A percentile compares a stretch with the other conserved stretches of the same genome.
Evolutionary conservation across 192 early-diverging fungal genomes (phyloP).

Genomic region (Endogone sp.): DNA sequence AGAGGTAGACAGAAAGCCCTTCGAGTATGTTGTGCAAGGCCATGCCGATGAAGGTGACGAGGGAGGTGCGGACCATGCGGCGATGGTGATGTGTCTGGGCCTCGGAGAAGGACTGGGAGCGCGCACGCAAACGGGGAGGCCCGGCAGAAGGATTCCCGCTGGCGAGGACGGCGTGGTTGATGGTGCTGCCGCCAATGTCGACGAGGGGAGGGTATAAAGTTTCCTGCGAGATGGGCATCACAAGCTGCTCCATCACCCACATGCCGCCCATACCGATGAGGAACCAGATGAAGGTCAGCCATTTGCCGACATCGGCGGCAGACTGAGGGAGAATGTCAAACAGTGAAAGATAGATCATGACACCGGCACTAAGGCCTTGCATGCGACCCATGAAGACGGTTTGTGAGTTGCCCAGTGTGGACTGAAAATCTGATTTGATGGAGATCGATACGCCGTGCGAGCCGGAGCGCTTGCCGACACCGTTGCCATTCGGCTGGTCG

Average conservation of each 20-base stretch:
- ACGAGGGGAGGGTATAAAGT: neutral
- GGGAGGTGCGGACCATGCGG: constrained; percentile 7
- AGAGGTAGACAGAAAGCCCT: constrained; percentile 10
- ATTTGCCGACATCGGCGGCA: constrained; percentile 9
- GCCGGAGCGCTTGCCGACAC: neutral
- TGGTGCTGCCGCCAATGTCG: neutral
- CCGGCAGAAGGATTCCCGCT: too few relatives aligned
- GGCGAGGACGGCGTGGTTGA: neutral
- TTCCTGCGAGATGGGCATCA: constrained; percentile 3
- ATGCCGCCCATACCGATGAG: constrained; percentile 8
- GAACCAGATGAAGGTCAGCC: constrained; percentile 14
- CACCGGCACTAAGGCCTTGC: constrained; percentile 11
- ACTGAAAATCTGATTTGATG: constrained; percentile 3
- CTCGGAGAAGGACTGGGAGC: neutral
- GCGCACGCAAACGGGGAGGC: neutral
- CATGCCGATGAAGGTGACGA: constrained; percentile 15
- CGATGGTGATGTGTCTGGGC: constrained; percentile 8
- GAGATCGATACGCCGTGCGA: constrained; percentile 11
- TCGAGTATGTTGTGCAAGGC: constrained; percentile 11
- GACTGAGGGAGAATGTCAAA: constrained; percentile 17
- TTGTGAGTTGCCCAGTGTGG: constrained; percentile 3
- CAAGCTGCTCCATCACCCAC: constrained; percentile 8
- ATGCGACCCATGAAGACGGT: constrained; percentile 15
- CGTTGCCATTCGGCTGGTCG: neutral
- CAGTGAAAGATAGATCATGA: constrained; percentile 10